phyloP scores from a whole-genome alignment of 371 early-diverging fungal genomes.

The Haplosporangium sp. region DNA sequence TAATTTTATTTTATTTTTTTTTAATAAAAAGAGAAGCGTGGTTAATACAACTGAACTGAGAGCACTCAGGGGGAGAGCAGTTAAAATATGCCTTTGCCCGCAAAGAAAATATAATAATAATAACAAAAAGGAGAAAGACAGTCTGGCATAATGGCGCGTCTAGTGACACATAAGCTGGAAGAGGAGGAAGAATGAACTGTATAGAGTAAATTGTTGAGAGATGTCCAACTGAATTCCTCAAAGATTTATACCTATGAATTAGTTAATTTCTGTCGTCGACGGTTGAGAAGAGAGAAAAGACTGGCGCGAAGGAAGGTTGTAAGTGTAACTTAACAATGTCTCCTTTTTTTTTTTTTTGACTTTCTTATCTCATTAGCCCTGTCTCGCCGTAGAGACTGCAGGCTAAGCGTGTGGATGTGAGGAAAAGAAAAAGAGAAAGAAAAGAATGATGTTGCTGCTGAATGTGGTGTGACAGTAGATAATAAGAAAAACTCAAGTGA shows the following conservation, averaged over 20 bases:
- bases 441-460: no score
- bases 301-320: conserved; percentile 2
- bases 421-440: neutral
- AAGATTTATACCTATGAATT: neutral
- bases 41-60: neutral
- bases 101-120: neutral
- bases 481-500: no score
- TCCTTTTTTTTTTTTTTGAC: neutral
- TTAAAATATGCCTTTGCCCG: neutral
- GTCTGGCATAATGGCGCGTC: neutral
- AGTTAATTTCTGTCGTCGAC: neutral
- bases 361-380: neutral
- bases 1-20: neutral
- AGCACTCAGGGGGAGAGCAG: neutral
- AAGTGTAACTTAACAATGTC: neutral
- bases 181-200: neutral
- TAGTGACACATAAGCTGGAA: neutral
- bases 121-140: neutral
- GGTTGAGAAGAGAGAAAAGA: neutral
- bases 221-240: neutral
- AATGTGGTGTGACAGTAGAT: no score
- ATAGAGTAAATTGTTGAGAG: neutral
- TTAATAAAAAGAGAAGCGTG: neutral
- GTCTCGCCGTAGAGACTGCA: neutral
- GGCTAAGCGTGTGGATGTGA: neutral